Percentiles rank a stretch among this genome's conserved stretches.
Evolutionary conservation across 78 protist genomes (phyloP).

Genomic region (Thecamonas trahens): DNA sequence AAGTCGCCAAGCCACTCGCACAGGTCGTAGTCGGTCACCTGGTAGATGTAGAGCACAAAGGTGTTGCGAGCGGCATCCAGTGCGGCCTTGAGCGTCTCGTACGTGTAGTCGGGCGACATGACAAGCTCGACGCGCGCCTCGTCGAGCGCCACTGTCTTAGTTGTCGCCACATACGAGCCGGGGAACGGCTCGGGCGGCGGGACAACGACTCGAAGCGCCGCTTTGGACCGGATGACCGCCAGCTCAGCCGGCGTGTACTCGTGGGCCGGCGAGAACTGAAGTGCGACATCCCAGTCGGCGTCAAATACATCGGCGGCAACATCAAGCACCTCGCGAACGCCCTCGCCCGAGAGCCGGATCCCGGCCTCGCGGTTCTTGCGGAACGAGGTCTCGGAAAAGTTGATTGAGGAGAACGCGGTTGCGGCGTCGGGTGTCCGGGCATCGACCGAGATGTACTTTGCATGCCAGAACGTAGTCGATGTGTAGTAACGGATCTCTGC

Average conservation of each 20-base stretch:
- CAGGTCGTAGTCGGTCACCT: constrained; percentile 34
- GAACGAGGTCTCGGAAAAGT: constrained; percentile 48
- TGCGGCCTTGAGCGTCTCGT: constrained; percentile 9
- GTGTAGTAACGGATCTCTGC: constrained; percentile 54
- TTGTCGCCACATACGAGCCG: constrained; percentile 18
- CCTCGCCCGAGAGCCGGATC: constrained; percentile 20
- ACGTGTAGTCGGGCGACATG: constrained; percentile 55
- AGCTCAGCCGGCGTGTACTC: constrained; percentile 25
- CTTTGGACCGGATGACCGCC: constrained; percentile 24
- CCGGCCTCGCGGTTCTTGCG: constrained; percentile 63
- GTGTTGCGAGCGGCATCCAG: constrained; percentile 8
- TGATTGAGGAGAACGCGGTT: constrained; percentile 40
- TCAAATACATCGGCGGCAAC: constrained; percentile 21
- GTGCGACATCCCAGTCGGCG: constrained; percentile 35
- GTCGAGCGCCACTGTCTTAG: constrained; percentile 3
- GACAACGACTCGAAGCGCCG: constrained; percentile 3
- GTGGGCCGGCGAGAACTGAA: constrained; percentile 17
- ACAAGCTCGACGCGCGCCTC: constrained; percentile 5
- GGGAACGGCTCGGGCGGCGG: constrained; percentile 33
- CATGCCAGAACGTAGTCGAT: constrained; percentile 35
- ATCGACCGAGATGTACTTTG: constrained; percentile 38
- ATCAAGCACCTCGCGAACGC: not conserved
- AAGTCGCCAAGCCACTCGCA: constrained; percentile 26
- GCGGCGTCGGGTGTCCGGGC: constrained; percentile 7
- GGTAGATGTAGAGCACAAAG: constrained; percentile 40